Evolutionary conservation across 176 grass and related monocot genomes (phyloP), one percentile per base, ranked within the genome.

Genomic region (Cenchrus americanus): DNA sequence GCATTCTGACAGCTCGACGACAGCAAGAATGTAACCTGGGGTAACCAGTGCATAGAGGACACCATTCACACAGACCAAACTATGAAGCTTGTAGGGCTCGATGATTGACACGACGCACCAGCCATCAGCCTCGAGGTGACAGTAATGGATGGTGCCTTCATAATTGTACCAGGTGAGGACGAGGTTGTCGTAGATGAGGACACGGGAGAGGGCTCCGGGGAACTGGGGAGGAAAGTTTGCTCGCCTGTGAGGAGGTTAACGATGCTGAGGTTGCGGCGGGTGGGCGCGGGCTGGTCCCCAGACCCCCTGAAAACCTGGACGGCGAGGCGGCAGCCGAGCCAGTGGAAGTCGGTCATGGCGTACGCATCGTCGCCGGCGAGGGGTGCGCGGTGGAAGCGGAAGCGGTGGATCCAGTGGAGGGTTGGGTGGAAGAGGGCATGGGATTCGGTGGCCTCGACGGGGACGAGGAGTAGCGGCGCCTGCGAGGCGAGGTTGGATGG

Each of bases 141-240:
- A 85, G 30, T 77, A 87, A 17, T 75, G 76, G 44, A 90, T 18
- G 0, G 49, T 40, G 59, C 40, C 32, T 78, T 72, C 37, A 3
- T 21, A n/a, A 2, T 68, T 5, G 0, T 11, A 5, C 37, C 34
- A 68, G 54, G 80, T 62, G 30, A 90, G 61, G 10, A 78, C 12
- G 66, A 66, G 63, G 49, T 44, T 47, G 59, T 73, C 79, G 58
- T 81, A 84, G 71, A 87, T 75, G 84, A 87, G 30, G 75, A 87
- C 42, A 54, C 85, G 87, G 66, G 10, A 4, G 59, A 79, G 6
- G 14, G 17, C 10, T 37, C 19, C 2, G 79, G 83, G 46, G 74
- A 21, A 18, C 15, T 79, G 66, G 88, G 78, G 49, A 90, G 75
- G 69, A 71, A 77, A 69, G 78, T 78, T 10, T 62, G 76, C 18